Evolutionary conservation across 495 filamentous ascomycete genomes (phyloP), one percentile per base, ranked within the genome.

Genomic region (Annulohypoxylon stygium): DNA sequence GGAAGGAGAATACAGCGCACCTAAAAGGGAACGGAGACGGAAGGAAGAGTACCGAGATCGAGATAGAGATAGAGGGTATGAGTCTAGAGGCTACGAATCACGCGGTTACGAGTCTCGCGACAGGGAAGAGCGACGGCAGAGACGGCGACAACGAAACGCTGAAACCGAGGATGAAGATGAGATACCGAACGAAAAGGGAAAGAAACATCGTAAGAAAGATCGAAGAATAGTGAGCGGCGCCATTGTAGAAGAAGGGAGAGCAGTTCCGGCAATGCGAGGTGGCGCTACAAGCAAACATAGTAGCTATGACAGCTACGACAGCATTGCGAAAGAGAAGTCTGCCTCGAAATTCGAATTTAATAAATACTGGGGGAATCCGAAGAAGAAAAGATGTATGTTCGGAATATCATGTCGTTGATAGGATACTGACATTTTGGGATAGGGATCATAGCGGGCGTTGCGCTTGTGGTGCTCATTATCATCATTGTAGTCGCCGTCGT

Each of bases 401-500:
- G 12, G 36, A 33, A 59, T 14, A 30, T n/a, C 39, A 34, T 6
- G 20, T 12, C 33, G 18, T 12, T 11, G 14, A 11, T 11, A 43
- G 12, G n/a, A 37, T 37, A 63, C 71, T 81, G 58, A 80, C 76
- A 41, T n/a, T 12, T 33, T 64, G 16, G 16, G n/a, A 70, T 78
- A 86, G 87, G 82, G 82, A 86, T 90, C 26, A 80, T 87, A 48
- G 79, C 86, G 16, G 86, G 83, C 5, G 65, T 86, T 6, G 81
- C 85, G 3, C 69, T 90, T 3, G 75, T 93, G 2, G 47, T 94
- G 16, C 69, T 95, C 7, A 83, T 93, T 14, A 90, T 97, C 51
- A 86, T 93, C 59, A 92, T 97, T 51, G 88, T 87, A 0, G 89
- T 94, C 51, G 94, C 90, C 0, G 86, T 95, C 4, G 85, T 92